Conservation (phyloP, 345 rosid species). For the Aurinia saxatilis region DNA sequence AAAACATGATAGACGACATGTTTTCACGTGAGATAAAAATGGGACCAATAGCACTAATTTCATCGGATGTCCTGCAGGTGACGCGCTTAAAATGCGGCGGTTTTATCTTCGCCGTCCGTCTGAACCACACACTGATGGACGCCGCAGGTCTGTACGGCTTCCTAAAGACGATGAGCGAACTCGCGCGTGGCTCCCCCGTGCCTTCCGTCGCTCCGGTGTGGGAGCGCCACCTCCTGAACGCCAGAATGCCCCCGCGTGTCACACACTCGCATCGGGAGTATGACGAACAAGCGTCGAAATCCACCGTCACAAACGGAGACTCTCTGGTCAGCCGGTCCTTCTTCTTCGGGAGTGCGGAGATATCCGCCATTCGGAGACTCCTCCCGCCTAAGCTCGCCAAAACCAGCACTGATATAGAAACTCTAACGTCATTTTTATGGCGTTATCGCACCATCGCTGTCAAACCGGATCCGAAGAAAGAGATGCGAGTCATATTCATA, state of each 20-base stretch:
- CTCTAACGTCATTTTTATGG: conserved; percentile 32
- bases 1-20: too few relatives aligned
- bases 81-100: conserved; percentile 36
- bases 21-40: background rate
- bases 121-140: conserved; percentile 26
- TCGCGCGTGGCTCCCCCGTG: conserved; percentile 15
- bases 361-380: conserved; percentile 21
- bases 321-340: conserved; percentile 15
- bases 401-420: conserved; percentile 19
- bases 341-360: conserved; percentile 24
- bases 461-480: conserved; percentile 13
- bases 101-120: conserved; percentile 25
- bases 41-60: background rate
- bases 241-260: conserved; percentile 14
- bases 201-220: conserved; percentile 29
- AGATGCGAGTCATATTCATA: conserved; percentile 22
- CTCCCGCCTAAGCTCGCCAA: conserved; percentile 8
- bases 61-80: conserved; percentile 6
- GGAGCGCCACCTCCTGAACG: conserved; percentile 27
- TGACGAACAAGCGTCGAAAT: background rate
- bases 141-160: conserved; percentile 18
- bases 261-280: conserved; percentile 21
- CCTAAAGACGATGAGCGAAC: conserved; percentile 15
- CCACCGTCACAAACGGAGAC: background rate
- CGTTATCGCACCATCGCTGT: conserved; percentile 29